Evolutionary conservation across 805 yeast genomes (phyloP), one percentile per base, ranked within the genome.

Genomic region (Metschnikowia vanudenii): DNA sequence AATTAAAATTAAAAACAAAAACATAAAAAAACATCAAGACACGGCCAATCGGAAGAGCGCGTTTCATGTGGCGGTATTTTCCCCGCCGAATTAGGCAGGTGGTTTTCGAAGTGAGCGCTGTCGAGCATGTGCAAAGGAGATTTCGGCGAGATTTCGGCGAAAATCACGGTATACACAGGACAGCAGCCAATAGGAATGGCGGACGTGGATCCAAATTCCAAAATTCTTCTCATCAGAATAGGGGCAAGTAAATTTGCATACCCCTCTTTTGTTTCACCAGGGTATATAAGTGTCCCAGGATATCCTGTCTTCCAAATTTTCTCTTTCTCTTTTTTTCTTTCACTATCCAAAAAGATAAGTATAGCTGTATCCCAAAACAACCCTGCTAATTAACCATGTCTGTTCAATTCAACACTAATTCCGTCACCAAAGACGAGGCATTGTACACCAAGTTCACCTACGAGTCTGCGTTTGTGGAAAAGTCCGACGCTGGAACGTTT

Each of bases 381-480:
- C 22, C 19, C 43, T 16, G 5, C 10, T 2, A n/a, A 16, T 18
- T 16, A 32, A 47, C 31, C 29, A 55, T 55, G 57, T 49, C 57
- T 32, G 56, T 54, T 24, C 45, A 54, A 22, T 54, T 54, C 49
- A 55, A 54, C 48, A 54, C 59, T 62, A 80, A 77, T 53, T 71
- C 81, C 44, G 63, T 61, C 46, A 77, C 74, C 63, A 67, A 74
- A 45, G 81, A 73, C 45, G 71, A 74, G 49, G 74, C 78, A 41
- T 74, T 82, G 52, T 67, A 75, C 57, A 78, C 90, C 47, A 78
- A 79, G 60, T 85, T 82, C 71, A 74, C 80, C 18, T 85, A 85
- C 65, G 86, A 85, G 62, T 88, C 85, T 57, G 84, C 95, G n/a
- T 54, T 76, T 44, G 96, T 88, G 38, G 77, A 79, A 50, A 73